Conservation (phyloP, 768 basidiomycete genomes). For the Lactifluus subvellereus region DNA sequence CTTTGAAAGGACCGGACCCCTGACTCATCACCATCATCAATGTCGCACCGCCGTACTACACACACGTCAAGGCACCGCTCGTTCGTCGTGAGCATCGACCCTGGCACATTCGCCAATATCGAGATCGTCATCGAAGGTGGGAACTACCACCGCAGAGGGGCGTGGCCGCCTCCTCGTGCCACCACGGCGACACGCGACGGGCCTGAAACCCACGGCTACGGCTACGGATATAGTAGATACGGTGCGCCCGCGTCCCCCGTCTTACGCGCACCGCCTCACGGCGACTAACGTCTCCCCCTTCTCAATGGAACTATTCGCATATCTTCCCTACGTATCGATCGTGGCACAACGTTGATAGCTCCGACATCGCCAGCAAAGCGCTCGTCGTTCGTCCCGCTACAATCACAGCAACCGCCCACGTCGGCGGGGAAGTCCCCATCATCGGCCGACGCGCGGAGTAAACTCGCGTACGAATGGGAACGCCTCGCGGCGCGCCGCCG, state of each 20-base stretch:
- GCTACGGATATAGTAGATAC: constrained; percentile 1
- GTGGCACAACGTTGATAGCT: not conserved
- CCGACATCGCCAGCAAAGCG: not conserved
- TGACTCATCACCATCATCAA: not conserved
- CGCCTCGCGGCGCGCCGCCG: not conserved
- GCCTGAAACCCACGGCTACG: not conserved
- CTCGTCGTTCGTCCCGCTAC: not conserved
- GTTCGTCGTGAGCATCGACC: constrained; percentile 19
- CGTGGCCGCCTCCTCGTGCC: not conserved
- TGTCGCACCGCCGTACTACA: constrained; percentile 4
- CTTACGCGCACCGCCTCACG: not conserved
- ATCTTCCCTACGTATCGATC: not conserved
- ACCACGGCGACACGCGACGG: not conserved
- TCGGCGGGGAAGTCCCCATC: not conserved
- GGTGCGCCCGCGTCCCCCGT: constrained; percentile 2
- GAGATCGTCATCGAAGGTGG: constrained; percentile 14
- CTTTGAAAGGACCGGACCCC: not conserved
- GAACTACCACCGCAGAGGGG: not conserved
- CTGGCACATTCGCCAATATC: constrained; percentile 12
- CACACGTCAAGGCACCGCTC: not conserved
- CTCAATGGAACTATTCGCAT: not conserved
- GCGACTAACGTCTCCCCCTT: not conserved
- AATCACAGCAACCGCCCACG: not conserved
- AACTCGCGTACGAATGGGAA: not conserved
- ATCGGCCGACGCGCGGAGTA: not conserved